phyloP scores from a whole-genome alignment of 2,329 filamentous ascomycete species.

The Stachybotrys chlorohalonatus region DNA sequence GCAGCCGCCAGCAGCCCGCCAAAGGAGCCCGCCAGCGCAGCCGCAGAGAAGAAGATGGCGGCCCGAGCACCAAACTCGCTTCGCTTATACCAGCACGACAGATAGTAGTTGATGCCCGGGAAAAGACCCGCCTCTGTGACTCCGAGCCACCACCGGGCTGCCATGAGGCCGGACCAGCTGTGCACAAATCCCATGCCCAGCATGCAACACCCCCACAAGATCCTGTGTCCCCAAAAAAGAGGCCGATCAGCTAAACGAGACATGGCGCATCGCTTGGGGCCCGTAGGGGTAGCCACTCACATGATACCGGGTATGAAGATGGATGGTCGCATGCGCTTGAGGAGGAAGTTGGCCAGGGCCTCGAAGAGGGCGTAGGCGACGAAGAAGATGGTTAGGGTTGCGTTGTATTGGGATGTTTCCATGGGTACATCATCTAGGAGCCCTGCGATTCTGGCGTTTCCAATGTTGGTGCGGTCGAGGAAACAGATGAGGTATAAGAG shows the following conservation, averaged over 20 bases:
- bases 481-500: constrained; percentile 68
- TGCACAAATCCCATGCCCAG: constrained; percentile 58
- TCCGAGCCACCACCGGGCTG: constrained; percentile 62
- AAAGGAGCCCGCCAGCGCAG: constrained; percentile 70
- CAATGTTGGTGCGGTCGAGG: constrained; percentile 70
- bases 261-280: background rate
- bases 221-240: constrained; percentile 23
- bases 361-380: constrained; percentile 77
- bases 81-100: constrained; percentile 77
- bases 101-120: constrained; percentile 69
- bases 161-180: constrained; percentile 56
- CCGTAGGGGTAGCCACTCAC: constrained; percentile 26
- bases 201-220: constrained; percentile 61
- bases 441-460: constrained; percentile 54
- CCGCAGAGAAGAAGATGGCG: constrained; percentile 77
- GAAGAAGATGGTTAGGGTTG: constrained; percentile 75
- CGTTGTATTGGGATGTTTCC: constrained; percentile 59
- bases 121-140: constrained; percentile 68
- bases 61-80: constrained; percentile 72
- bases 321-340: constrained; percentile 67
- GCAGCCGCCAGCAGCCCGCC: constrained; percentile 65
- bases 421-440: constrained; percentile 50
- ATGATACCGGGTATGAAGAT: constrained; percentile 79
- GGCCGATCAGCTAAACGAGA: constrained; percentile 8
- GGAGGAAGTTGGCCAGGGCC: constrained; percentile 66